phyloP scores from a whole-genome alignment of 1,284 basidiomycete genomes.

The Pulchroboletus neoregius region DNA sequence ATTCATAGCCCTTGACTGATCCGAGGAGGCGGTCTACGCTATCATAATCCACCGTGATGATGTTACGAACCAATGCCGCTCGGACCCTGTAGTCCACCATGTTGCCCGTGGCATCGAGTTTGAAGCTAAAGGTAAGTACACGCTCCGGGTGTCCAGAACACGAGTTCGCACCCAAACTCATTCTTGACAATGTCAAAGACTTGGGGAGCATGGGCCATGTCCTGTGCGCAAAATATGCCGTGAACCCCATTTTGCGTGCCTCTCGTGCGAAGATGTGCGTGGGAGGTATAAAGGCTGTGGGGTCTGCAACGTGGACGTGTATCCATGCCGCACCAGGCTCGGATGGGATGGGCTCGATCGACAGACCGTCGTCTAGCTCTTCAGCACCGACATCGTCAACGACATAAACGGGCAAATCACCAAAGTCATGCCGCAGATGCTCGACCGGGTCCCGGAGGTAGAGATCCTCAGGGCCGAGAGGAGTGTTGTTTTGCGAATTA shows the following conservation, averaged over 20 bases:
- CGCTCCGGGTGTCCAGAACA: conserved; percentile 41
- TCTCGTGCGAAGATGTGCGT: conserved; percentile 55
- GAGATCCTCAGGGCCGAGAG: conserved; percentile 56
- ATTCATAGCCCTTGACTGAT: conserved; percentile 3
- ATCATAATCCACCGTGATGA: conserved; percentile 67
- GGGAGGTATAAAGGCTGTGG: conserved; percentile 76
- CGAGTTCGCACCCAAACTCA: conserved; percentile 53
- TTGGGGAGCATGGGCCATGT: conserved; percentile 70
- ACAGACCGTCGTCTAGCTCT: conserved; percentile 95
- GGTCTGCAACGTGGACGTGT: conserved; percentile 93
- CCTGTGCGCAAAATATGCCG: conserved; percentile 64
- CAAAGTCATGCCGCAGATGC: conserved; percentile 81
- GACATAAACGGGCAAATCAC: conserved; percentile 77
- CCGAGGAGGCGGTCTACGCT: conserved; percentile 57
- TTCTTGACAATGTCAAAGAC: conserved; percentile 43
- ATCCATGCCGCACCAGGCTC: conserved; percentile 73
- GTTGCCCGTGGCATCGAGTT: conserved; percentile 60
- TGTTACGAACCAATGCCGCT: conserved; percentile 69
- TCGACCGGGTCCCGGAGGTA: conserved; percentile 57
- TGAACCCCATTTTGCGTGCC: conserved; percentile 51
- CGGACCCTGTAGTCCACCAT: conserved; percentile 70
- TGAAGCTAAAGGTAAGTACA: conserved; percentile 81
- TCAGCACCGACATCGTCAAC: conserved; percentile 81
- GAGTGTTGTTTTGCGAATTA: conserved; percentile 11
- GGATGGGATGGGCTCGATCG: conserved; percentile 61